Evolutionary conservation across 306 rosid genomes (phyloP).

Genomic region (Rubus idaeus): DNA sequence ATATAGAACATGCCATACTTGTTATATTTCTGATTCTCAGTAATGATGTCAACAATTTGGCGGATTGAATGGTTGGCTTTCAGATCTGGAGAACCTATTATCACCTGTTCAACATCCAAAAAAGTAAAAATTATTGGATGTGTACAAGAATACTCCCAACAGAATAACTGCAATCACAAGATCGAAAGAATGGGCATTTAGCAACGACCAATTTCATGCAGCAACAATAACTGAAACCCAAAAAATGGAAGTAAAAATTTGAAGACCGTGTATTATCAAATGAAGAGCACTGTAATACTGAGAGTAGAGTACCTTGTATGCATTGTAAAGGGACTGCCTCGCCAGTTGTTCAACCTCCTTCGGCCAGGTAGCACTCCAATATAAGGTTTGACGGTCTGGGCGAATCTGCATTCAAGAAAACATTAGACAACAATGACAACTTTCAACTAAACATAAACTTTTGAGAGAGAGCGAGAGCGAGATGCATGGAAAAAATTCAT

Average conservation of each 20-base stretch:
- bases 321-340: slow-evolving; percentile 83
- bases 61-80: slow-evolving; percentile 94
- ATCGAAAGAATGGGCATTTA: background rate
- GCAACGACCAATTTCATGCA: background rate
- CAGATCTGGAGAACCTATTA: slow-evolving; percentile 80
- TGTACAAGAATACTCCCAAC: background rate
- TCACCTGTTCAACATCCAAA: slow-evolving; percentile 59
- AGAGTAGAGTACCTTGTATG: slow-evolving; percentile 61
- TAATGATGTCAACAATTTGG: slow-evolving; percentile 86
- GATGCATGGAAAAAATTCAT: background rate
- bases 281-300: background rate
- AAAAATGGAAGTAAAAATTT: background rate
- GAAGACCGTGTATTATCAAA: background rate
- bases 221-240: background rate
- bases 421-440: slow-evolving; percentile 10
- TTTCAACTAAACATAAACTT: background rate
- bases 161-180: background rate
- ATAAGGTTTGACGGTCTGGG: slow-evolving; percentile 91
- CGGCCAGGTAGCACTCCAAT: slow-evolving; percentile 99
- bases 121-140: background rate
- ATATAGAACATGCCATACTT: slow-evolving; percentile 52
- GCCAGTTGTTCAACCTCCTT: slow-evolving; percentile 95
- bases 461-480: background rate
- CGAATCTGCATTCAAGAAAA: slow-evolving; percentile 58
- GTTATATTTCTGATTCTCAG: slow-evolving; percentile 94